Base-by-base conservation (phyloP, 352 stramenopile species). In the Phytopythium delawarense region DNA sequence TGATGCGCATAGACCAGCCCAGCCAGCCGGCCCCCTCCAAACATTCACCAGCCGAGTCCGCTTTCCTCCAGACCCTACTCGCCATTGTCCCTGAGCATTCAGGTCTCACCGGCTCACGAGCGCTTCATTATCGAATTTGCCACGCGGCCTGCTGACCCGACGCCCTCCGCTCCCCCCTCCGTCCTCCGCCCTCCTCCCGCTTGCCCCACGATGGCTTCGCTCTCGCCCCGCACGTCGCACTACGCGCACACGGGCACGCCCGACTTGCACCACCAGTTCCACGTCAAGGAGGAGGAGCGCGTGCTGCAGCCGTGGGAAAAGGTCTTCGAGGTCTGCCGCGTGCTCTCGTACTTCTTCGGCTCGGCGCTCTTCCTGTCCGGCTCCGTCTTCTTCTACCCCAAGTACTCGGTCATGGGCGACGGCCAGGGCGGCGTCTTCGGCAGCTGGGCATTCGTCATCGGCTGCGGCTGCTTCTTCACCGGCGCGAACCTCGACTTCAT, bases 311-410 rank as follows among this genome's bases (percentile, higher is more conserved):
- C 46, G 2, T 79, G 72, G 72, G 76, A 86, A 54, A 84, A 87
- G 56, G 67, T 70, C 39, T 74, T 84, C 48, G 72, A 89, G 62
- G 70, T 89, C 35, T 57, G 59, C 35, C 79, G 81, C 55, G 74
- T 86, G 35, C 50, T 77, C 20, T 57, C 59, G 32, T 94, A 86
- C 70, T 78, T 88, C 53, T 46, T 86, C 35, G 82, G 85, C 55
- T 89, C 81, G 28, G 21, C 84, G 61, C 73, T 91, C 59, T 94
- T 94, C 73, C 69, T 92, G 25, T 28, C 83, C 40, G 85, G 85
- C 62, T 94, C 85, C 60, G 84, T 92, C 63, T 84, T 86, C 62
- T 94, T 84, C 71, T 94, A 91, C 69, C 85, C 85, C 23, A 75
- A 91, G 60, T 88, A 81, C 67, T 72, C 71, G n/a, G 75, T 75